Conservation (phyloP, 495 filamentous ascomycete species). For the Massariosphaeria phaeospora region DNA sequence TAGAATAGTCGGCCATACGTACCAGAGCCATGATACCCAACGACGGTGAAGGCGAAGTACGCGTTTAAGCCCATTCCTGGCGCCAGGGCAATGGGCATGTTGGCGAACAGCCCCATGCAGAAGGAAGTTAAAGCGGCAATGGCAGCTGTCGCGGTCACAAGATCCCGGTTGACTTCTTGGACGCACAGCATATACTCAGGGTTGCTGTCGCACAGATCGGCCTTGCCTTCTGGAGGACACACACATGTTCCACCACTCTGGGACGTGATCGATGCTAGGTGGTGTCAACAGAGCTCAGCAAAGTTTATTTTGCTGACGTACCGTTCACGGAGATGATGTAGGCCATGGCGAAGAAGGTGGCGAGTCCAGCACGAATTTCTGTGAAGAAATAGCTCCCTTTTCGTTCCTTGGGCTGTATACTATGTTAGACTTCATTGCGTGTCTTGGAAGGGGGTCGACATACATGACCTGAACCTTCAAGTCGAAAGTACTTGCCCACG, state of each 20-base stretch:
- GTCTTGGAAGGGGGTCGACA: constrained; percentile 30
- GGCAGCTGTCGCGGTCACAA: constrained; percentile 75
- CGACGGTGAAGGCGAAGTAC: constrained; percentile 78
- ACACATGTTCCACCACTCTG: constrained; percentile 67
- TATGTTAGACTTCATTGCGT: neutral
- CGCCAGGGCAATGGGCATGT: constrained; percentile 44
- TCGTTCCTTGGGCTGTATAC: constrained; percentile 52
- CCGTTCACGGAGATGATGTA: constrained; percentile 69
- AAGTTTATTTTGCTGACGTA: neutral
- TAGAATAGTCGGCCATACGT: neutral
- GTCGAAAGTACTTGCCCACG: constrained; percentile 66
- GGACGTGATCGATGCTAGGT: constrained; percentile 51
- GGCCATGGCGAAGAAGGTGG: constrained; percentile 85
- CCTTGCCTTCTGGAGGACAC: constrained; percentile 51
- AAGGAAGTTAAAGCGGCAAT: constrained; percentile 67
- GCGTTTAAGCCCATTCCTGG: constrained; percentile 83
- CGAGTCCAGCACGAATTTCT: constrained; percentile 70
- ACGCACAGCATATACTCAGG: constrained; percentile 59
- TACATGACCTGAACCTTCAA: constrained; percentile 72
- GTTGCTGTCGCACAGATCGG: constrained; percentile 53
- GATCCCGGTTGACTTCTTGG: constrained; percentile 64
- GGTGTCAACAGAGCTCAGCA: neutral
- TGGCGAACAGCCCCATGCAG: constrained; percentile 70
- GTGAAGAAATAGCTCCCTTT: constrained; percentile 75
- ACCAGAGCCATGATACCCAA: constrained; percentile 59